Percentiles rank a stretch among this genome's conserved stretches.
Evolutionary conservation across 371 early-diverging fungal species (phyloP).

Genomic region (Apophysomyces ossiformis): DNA sequence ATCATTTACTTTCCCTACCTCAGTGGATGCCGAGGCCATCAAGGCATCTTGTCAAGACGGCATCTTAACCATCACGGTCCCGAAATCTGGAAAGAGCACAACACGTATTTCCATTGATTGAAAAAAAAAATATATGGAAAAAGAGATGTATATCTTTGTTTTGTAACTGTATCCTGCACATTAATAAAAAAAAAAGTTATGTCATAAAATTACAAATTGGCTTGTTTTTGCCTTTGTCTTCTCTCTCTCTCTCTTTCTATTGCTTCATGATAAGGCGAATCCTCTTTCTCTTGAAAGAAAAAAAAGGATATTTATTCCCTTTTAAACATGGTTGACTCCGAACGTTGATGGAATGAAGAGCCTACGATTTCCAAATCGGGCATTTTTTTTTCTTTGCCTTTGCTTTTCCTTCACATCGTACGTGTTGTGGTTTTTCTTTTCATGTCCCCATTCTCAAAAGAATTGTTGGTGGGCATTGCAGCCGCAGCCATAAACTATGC

Average conservation of each 20-base stretch:
- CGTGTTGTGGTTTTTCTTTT: too few relatives aligned
- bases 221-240: too few relatives aligned
- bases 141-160: too few relatives aligned
- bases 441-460: conserved; percentile 2
- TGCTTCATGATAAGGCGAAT: not conserved
- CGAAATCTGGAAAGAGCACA: conserved; percentile 27
- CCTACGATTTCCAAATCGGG: not conserved
- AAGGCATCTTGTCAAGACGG: conserved; percentile 49
- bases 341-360: not conserved
- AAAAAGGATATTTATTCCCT: not conserved
- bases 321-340: not conserved
- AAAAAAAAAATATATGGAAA: too few relatives aligned
- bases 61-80: conserved; percentile 34
- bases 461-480: not conserved
- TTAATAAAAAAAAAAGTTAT: too few relatives aligned
- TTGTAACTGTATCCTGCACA: too few relatives aligned
- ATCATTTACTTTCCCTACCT: conserved; percentile 37
- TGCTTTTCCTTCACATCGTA: not conserved
- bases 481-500: conserved; percentile 30
- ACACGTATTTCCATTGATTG: not conserved
- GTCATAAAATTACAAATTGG: too few relatives aligned
- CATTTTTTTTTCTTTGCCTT: not conserved
- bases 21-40: conserved; percentile 32
- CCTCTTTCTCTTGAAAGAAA: not conserved
- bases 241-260: not conserved